A percentile compares a stretch with the other conserved stretches of the same genome.
phyloP scores from a whole-genome alignment of 257 asterid genomes.

The Nicotiana tomentosiformis region DNA sequence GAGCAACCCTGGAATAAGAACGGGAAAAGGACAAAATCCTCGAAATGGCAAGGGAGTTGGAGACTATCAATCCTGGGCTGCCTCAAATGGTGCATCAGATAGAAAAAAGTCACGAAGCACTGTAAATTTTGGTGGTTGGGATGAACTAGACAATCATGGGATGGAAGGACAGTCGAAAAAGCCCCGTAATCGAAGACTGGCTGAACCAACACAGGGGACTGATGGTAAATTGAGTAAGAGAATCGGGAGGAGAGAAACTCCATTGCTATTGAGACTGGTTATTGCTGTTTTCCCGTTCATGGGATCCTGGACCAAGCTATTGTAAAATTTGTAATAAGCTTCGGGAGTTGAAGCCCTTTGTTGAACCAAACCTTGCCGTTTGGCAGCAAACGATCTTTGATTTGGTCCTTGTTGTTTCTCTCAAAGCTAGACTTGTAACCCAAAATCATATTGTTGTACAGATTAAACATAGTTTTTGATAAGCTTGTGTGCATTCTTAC shows the following conservation, averaged over 20 bases:
- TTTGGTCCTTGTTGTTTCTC: not conserved
- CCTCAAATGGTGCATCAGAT: conserved; percentile 27
- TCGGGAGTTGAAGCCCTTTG: not conserved
- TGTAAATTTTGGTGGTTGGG: conserved; percentile 78
- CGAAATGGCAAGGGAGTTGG: conserved; percentile 25
- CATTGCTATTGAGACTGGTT: conserved; percentile 41
- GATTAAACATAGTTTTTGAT: not conserved
- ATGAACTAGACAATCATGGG: conserved; percentile 58
- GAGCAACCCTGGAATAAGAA: conserved; percentile 24
- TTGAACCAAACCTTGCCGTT: not conserved
- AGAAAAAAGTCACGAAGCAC: conserved; percentile 16
- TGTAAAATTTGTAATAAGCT: conserved; percentile 15
- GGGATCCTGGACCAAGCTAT: conserved; percentile 59
- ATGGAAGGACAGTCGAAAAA: conserved; percentile 20
- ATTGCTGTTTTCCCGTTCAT: conserved; percentile 53
- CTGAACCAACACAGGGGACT: conserved; percentile 15
- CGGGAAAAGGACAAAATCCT: conserved; percentile 25
- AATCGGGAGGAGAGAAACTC: conserved; percentile 40
- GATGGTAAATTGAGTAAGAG: conserved; percentile 42
- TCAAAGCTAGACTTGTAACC: not conserved
- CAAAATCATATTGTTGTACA: not conserved
- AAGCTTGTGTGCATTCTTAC: not conserved
- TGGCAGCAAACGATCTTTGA: not conserved
- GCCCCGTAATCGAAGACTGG: not conserved
- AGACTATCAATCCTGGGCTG: conserved; percentile 49